A percentile compares a stretch with the other conserved stretches of the same genome.
phyloP scores from a whole-genome alignment of 1,284 basidiomycete species.

The Heterobasidion irregulare region DNA sequence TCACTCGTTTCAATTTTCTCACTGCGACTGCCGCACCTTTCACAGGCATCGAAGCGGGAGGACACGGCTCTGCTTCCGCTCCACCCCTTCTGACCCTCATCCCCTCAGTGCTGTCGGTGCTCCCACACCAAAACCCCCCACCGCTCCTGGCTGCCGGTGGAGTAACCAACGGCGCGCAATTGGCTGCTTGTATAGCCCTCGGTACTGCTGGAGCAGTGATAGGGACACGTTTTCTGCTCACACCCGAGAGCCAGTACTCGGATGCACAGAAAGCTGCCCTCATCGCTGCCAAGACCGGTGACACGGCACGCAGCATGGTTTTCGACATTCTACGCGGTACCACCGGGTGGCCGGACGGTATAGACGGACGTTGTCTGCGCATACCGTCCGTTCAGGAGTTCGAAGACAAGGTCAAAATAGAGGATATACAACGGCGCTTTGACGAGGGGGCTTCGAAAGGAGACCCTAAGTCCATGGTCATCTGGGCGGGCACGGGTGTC shows the following conservation, averaged over 20 bases:
- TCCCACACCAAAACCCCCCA: constrained; percentile 28
- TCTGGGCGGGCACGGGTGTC: constrained; percentile 68
- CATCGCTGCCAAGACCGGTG: constrained; percentile 34
- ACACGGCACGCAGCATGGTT: constrained; percentile 54
- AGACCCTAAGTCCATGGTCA: constrained; percentile 43
- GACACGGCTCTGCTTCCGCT: constrained; percentile 52
- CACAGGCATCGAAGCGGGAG: constrained; percentile 67
- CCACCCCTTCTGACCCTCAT: constrained; percentile 53
- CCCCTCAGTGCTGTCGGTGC: constrained; percentile 40
- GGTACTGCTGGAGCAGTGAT: constrained; percentile 60
- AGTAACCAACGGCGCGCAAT: constrained; percentile 43
- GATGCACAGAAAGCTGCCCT: constrained; percentile 48
- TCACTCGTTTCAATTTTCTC: not conserved
- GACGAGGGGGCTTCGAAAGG: constrained; percentile 30
- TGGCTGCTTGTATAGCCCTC: constrained; percentile 55
- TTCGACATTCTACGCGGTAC: constrained; percentile 58
- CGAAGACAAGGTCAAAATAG: constrained; percentile 40
- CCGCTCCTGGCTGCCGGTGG: constrained; percentile 58
- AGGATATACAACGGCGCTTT: constrained; percentile 35
- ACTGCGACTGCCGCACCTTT: not conserved
- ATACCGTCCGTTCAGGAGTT: constrained; percentile 53
- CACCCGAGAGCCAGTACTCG: constrained; percentile 55
- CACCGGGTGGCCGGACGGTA: constrained; percentile 56
- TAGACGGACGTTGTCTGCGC: constrained; percentile 54
- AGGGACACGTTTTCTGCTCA: constrained; percentile 67